Evolutionary conservation across 2,329 filamentous ascomycete species (phyloP), one percentile per base, ranked within the genome.

Genomic region (Aspergillus udagawae): DNA sequence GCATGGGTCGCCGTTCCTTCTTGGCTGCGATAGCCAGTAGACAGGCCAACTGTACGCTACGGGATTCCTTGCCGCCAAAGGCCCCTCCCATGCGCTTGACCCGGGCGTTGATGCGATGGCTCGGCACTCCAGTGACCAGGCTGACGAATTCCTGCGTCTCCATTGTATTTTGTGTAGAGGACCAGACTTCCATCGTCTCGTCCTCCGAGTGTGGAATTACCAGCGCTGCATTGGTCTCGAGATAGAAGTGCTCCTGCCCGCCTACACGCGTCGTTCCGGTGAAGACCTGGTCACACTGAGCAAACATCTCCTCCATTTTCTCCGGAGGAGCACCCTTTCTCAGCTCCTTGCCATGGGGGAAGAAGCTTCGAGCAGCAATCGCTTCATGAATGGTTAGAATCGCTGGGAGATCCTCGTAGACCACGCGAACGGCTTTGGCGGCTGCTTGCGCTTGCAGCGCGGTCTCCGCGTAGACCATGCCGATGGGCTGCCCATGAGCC

Each of bases 211-310:
- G 96, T 0, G 93, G 94, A 49, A 97, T 86, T 0, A 85, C 91
- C 12, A 97, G 74, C 57, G 87, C 89, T 2, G 92, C 93, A 62
- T 97, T 88, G 0, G 93, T 97, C 75, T 97, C 94, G 1, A 99
- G 83, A 66, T 97, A 99, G 70, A 99, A 97, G 70, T 99, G 93
- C 72, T 99, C 94, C 69, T 99, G 94, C 0, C 94, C 94, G 52
- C 93, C 94, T 85, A 99, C 97, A 53, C 92, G 83, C 1, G 88
- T 83, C 1, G 89, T 85, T 41, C 94, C 94, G 8, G 85, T 87
- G 66, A 97, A 93, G 12, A 96, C 82, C 69, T 95, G 85, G 67
- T 97, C 93, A 5, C 29, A 32, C 4, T 14, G 10, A 14, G 29
- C 29, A 32, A 32, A 32, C 1, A 86, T 89, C 3, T 87, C 82